Percentiles rank a stretch among this genome's conserved stretches.
These are phyloP conservation scores for Pseudogymnoascus sp. DNA, from an alignment of 2,329 filamentous ascomycete species.

Conservation along the genomic window DNA sequence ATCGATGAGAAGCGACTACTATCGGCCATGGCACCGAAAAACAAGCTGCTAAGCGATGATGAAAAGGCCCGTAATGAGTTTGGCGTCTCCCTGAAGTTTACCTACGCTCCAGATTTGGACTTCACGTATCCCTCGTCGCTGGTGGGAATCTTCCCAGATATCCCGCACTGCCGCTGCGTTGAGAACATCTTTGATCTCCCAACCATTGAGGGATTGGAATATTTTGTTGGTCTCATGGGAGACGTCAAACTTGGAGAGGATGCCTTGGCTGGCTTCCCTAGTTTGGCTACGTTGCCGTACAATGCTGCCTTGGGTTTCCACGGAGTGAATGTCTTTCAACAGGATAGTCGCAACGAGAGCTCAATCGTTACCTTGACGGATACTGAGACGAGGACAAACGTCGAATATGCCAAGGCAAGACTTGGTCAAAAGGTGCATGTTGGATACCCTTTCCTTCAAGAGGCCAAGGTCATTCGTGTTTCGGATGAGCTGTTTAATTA, in stretches of 20 bases:
- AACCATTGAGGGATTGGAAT: conserved; percentile 80
- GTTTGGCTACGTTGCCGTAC: conserved; percentile 77
- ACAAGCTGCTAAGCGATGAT: conserved; percentile 66
- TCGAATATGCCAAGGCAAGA: conserved; percentile 67
- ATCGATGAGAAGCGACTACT: conserved; percentile 88
- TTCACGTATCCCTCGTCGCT: conserved; percentile 84
- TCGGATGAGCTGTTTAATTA: conserved; percentile 94
- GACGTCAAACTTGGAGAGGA: conserved; percentile 74
- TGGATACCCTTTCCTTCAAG: conserved; percentile 90
- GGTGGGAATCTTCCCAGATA: conserved; percentile 81
- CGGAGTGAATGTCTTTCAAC: conserved; percentile 89
- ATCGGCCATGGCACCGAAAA: conserved; percentile 76
- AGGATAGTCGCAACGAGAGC: conserved; percentile 93
- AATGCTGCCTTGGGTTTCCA: conserved; percentile 76
- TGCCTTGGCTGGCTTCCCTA: conserved; percentile 91
- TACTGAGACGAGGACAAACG: conserved; percentile 62
- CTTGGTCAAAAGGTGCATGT: conserved; percentile 83
- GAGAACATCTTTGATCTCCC: conserved; percentile 96
- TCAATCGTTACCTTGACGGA: conserved; percentile 82
- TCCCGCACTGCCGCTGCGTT: conserved; percentile 79
- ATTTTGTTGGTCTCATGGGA: conserved; percentile 73
- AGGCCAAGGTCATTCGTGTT: conserved; percentile 81
- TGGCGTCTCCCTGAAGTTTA: conserved; percentile 88
- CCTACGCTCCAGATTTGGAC: conserved; percentile 68
- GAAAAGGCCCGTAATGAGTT: conserved; percentile 84